Conservation (phyloP, 768 basidiomycete genomes). For the Rhodotorula sphaerocarpa region DNA sequence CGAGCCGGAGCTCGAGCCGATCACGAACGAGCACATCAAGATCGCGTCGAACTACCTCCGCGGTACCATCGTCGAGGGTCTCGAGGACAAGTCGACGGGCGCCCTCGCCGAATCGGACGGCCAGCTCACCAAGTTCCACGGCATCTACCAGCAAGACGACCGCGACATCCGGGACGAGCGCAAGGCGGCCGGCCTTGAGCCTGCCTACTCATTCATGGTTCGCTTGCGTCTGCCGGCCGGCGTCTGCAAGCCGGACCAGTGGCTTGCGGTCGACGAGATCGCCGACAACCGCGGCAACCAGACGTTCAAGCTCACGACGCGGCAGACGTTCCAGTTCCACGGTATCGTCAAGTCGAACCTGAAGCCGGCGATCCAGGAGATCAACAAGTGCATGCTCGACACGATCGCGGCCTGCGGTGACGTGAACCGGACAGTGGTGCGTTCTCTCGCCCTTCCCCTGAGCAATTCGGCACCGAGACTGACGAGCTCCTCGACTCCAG, state of each 20-base stretch:
- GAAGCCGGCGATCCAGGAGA: constrained; percentile 91
- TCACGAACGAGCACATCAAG: constrained; percentile 99
- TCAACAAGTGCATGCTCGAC: constrained; percentile 81
- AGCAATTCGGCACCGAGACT: not conserved
- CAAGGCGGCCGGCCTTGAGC: constrained; percentile 81
- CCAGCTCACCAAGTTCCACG: constrained; percentile 96
- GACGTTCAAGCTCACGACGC: constrained; percentile 94
- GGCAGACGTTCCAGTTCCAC: constrained; percentile 99
- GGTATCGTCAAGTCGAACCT: constrained; percentile 95
- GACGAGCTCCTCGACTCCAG: constrained; percentile 2
- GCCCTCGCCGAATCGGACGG: constrained; percentile 83
- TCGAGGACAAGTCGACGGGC: constrained; percentile 74
- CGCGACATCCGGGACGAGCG: constrained; percentile 97
- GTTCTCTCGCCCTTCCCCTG: not conserved
- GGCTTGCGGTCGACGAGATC: constrained; percentile 92
- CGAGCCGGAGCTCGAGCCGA: constrained; percentile 89
- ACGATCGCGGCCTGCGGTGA: constrained; percentile 98
- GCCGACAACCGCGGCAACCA: constrained; percentile 88
- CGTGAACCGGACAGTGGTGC: constrained; percentile 59
- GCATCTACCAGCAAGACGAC: constrained; percentile 94
- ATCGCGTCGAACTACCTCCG: constrained; percentile 86
- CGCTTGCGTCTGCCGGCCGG: constrained; percentile 93
- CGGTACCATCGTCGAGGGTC: constrained; percentile 87
- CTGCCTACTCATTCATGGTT: constrained; percentile 97
- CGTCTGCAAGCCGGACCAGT: constrained; percentile 82